Percentiles rank a stretch among this genome's conserved stretches.
These are phyloP conservation scores for Lineolata rhizophorae DNA, from an alignment of 495 filamentous ascomycete species.

Conservation along the genomic window DNA sequence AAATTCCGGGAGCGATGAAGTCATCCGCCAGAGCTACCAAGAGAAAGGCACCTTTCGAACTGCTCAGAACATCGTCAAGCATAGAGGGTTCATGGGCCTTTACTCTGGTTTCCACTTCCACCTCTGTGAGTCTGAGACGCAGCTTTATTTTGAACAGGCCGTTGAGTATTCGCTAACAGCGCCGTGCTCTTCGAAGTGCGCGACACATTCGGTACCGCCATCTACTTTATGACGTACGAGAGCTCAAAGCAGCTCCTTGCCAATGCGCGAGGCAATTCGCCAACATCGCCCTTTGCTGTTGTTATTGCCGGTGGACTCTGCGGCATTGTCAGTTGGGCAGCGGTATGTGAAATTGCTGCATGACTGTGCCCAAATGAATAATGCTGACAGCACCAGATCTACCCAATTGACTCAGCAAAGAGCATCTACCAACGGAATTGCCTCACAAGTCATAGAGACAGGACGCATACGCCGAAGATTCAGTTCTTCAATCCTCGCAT, in stretches of 20 bases:
- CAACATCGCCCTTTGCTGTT: slow-evolving; percentile 51
- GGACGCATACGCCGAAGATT: slow-evolving; percentile 40
- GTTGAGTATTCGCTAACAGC: not conserved
- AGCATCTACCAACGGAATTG: slow-evolving; percentile 65
- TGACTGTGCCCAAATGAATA: not conserved
- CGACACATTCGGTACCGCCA: slow-evolving; percentile 70
- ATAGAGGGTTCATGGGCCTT: slow-evolving; percentile 54
- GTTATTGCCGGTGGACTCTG: slow-evolving; percentile 55
- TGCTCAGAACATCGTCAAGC: slow-evolving; percentile 53
- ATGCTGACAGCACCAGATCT: slow-evolving; percentile 22
- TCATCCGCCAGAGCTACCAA: slow-evolving; percentile 42
- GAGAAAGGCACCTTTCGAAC: slow-evolving; percentile 66
- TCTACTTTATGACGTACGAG: slow-evolving; percentile 88
- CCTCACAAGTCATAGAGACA: slow-evolving; percentile 39
- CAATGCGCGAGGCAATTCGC: slow-evolving; percentile 44
- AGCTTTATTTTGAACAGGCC: too few relatives aligned
- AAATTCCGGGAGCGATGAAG: slow-evolving; percentile 26
- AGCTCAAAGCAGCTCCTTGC: slow-evolving; percentile 67
- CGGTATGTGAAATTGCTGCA: slow-evolving; percentile 29
- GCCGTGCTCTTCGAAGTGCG: slow-evolving; percentile 35
- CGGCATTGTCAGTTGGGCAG: slow-evolving; percentile 60
- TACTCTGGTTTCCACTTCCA: slow-evolving; percentile 79
- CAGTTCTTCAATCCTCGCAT: slow-evolving; percentile 48
- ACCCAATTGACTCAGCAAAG: slow-evolving; percentile 70
- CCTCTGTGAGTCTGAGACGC: slow-evolving; percentile 32